A percentile compares a stretch with the other conserved stretches of the same genome.
Conservation (phyloP, 345 rosid genomes). For the Linum lewisii region DNA sequence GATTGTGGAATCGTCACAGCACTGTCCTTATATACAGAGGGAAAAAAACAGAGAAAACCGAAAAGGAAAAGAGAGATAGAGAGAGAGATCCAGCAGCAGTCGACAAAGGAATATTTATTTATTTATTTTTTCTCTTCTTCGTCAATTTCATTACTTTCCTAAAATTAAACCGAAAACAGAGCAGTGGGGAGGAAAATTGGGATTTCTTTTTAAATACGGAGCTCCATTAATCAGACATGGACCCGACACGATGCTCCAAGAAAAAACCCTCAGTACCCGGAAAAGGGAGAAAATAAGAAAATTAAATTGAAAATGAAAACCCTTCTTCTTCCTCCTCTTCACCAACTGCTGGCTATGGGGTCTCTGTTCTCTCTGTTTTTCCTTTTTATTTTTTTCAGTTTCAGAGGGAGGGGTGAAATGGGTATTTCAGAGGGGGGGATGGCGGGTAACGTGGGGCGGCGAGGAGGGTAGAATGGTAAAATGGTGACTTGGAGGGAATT, state of each 20-base stretch:
- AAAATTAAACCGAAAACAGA: background rate
- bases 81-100: background rate
- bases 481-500: background rate
- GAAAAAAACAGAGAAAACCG: background rate
- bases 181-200: too few relatives aligned
- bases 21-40: background rate
- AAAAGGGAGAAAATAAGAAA: too few relatives aligned
- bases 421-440: background rate
- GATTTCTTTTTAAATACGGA: too few relatives aligned
- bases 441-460: slow-evolving; percentile 17
- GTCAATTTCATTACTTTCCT: background rate
- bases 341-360: background rate
- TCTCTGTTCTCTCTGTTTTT: slow-evolving; percentile 7
- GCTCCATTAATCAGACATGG: too few relatives aligned
- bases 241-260: too few relatives aligned
- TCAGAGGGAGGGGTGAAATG: slow-evolving; percentile 5
- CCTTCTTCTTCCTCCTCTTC: background rate
- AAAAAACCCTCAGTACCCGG: too few relatives aligned
- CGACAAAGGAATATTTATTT: background rate
- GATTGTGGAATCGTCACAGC: too few relatives aligned
- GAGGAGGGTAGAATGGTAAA: background rate
- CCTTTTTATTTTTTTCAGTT: background rate
- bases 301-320: background rate
- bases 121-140: background rate
- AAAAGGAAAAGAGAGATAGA: background rate